Percentiles rank a stretch among this genome's conserved stretches.
phyloP scores from a whole-genome alignment of 169 alveolate species.

The Cryptosporidium sp. region DNA sequence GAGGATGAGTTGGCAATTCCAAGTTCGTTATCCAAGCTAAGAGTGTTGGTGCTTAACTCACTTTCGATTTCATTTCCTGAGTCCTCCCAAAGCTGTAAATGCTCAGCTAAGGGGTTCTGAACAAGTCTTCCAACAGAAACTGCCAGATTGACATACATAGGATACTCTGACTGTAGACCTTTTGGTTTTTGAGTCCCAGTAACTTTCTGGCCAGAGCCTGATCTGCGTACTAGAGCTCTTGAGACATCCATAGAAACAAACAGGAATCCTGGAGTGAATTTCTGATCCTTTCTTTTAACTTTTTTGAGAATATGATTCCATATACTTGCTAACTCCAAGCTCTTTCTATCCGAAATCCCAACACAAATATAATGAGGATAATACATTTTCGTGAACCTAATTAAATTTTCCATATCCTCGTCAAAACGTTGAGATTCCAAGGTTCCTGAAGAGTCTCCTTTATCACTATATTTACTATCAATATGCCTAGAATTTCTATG shows the following conservation, averaged over 20 bases:
- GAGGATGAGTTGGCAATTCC: background rate
- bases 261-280: constrained; percentile 16
- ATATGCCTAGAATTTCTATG: background rate
- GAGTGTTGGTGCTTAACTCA: background rate
- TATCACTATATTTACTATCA: background rate
- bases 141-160: constrained; percentile 78
- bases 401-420: constrained; percentile 48
- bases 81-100: constrained; percentile 84
- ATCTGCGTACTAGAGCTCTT: constrained; percentile 39
- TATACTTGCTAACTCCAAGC: constrained; percentile 30
- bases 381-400: constrained; percentile 35
- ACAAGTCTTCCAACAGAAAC: constrained; percentile 85
- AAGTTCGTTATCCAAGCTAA: background rate
- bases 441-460: constrained; percentile 2
- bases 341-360: constrained; percentile 47
- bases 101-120: constrained; percentile 86
- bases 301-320: constrained; percentile 51
- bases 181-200: constrained; percentile 76
- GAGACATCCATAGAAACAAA: constrained; percentile 71
- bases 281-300: constrained; percentile 27
- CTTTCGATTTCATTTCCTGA: constrained; percentile 69
- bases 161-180: constrained; percentile 68
- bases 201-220: background rate
- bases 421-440: constrained; percentile 58
- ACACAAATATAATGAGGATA: constrained; percentile 68